Conservation (phyloP, 148 eudicot genomes). For the Chenopodium quinoa region DNA sequence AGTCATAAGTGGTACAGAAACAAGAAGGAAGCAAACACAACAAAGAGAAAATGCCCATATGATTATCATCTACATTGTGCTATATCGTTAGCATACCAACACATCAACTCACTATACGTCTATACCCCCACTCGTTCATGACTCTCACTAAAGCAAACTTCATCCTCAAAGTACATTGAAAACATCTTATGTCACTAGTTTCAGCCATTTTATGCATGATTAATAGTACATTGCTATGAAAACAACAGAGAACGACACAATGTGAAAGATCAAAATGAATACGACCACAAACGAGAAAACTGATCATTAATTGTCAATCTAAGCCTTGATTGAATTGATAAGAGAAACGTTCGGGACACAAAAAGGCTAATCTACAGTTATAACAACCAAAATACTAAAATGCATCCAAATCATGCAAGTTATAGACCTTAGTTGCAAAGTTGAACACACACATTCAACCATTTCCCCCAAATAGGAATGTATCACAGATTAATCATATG, state of each 20-base stretch:
- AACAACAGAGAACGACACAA: background rate
- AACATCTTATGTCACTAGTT: background rate
- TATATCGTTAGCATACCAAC: background rate
- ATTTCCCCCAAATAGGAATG: background rate
- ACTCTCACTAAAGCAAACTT: background rate
- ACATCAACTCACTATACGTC: background rate
- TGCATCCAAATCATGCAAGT: constrained; percentile 2
- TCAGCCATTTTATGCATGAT: background rate
- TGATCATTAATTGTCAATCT: background rate
- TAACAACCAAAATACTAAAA: background rate
- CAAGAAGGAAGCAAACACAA: background rate
- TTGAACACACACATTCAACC: background rate
- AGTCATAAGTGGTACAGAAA: constrained; percentile 9
- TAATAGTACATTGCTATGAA: background rate
- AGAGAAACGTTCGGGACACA: background rate
- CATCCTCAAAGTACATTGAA: background rate
- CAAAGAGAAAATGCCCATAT: background rate
- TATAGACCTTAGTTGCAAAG: background rate
- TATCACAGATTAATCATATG: background rate
- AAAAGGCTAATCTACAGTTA: background rate
- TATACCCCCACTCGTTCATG: no score
- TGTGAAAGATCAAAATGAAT: background rate
- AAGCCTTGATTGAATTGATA: background rate
- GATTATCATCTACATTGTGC: background rate
- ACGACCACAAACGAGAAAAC: background rate